Percentiles rank a stretch among this genome's conserved stretches.
Evolutionary conservation across 345 rosid species (phyloP).

Genomic region (Laguncularia racemosa): DNA sequence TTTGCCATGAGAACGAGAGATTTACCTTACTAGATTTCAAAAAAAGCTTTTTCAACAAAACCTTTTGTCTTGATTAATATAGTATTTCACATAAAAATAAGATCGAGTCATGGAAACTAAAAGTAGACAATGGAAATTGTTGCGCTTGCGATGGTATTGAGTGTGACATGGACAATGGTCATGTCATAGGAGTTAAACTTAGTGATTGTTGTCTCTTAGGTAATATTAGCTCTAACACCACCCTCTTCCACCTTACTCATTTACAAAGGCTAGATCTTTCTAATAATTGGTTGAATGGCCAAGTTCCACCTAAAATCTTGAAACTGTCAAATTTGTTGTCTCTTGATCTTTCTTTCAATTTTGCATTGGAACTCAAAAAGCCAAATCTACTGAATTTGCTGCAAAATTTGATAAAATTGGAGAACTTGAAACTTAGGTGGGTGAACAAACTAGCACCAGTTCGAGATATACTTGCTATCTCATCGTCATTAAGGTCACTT

Average conservation of each 20-base stretch:
- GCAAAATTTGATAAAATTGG: constrained; percentile 9
- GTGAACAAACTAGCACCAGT: constrained; percentile 3
- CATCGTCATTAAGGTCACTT: constrained; percentile 10
- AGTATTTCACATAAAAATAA: too few relatives aligned
- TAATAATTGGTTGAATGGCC: constrained; percentile 2
- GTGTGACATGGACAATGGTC: constrained; percentile 12
- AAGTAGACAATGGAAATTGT: not conserved
- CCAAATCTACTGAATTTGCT: not conserved
- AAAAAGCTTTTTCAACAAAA: too few relatives aligned
- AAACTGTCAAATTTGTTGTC: constrained; percentile 11
- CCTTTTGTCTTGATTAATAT: too few relatives aligned
- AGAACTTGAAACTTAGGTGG: constrained; percentile 5
- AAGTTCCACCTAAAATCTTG: constrained; percentile 13
- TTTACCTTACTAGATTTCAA: too few relatives aligned
- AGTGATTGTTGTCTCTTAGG: constrained; percentile 12
- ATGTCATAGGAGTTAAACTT: constrained; percentile 13
- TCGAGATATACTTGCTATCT: not conserved
- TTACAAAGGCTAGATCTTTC: constrained; percentile 17
- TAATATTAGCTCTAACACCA: constrained; percentile 11
- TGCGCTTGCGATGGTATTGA: constrained; percentile 9
- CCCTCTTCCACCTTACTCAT: constrained; percentile 15
- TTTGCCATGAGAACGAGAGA: too few relatives aligned
- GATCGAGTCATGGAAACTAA: not conserved
- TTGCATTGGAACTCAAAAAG: not conserved
- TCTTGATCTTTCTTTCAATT: constrained; percentile 16